These are phyloP conservation scores for Periconia sp. DNA, from an alignment of 2,329 filamentous ascomycete genomes.

Conservation along the genomic window DNA sequence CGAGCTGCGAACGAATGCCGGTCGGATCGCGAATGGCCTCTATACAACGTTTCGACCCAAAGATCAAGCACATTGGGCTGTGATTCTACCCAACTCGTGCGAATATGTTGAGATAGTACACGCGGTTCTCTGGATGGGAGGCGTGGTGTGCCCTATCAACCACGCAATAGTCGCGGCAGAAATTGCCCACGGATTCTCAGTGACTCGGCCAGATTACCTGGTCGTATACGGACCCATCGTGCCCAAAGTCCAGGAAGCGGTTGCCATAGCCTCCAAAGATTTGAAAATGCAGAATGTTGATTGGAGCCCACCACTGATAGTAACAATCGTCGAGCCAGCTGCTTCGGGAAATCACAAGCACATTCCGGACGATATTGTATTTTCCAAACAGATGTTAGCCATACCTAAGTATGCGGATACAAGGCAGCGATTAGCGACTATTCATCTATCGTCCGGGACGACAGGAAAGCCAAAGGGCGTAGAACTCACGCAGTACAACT, in stretches of 20 bases:
- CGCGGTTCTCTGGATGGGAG: constrained; percentile 42
- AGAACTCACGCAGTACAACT: constrained; percentile 27
- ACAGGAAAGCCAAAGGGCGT: constrained; percentile 29
- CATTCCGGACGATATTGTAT: constrained; percentile 15
- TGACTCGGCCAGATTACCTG: constrained; percentile 51
- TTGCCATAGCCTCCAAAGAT: constrained; percentile 13
- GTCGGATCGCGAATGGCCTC: constrained; percentile 51
- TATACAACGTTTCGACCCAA: constrained; percentile 35
- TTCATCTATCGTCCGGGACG: constrained; percentile 24
- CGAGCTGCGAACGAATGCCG: constrained; percentile 50
- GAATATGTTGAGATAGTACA: constrained; percentile 54
- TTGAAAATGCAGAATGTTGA: constrained; percentile 25
- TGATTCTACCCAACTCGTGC: constrained; percentile 55
- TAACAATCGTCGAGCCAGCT: constrained; percentile 37
- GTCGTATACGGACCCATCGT: constrained; percentile 45
- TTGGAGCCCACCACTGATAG: constrained; percentile 44
- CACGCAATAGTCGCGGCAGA: constrained; percentile 27
- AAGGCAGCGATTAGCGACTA: constrained; percentile 15
- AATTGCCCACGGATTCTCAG: constrained; percentile 48
- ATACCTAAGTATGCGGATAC: constrained; percentile 22
- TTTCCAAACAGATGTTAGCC: constrained; percentile 4
- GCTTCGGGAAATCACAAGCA: constrained; percentile 8
- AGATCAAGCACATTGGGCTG: constrained; percentile 50
- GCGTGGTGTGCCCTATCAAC: constrained; percentile 33
- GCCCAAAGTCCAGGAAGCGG: constrained; percentile 16